Conservation (phyloP, 1,284 basidiomycete species). For the Puccinia triticina region DNA sequence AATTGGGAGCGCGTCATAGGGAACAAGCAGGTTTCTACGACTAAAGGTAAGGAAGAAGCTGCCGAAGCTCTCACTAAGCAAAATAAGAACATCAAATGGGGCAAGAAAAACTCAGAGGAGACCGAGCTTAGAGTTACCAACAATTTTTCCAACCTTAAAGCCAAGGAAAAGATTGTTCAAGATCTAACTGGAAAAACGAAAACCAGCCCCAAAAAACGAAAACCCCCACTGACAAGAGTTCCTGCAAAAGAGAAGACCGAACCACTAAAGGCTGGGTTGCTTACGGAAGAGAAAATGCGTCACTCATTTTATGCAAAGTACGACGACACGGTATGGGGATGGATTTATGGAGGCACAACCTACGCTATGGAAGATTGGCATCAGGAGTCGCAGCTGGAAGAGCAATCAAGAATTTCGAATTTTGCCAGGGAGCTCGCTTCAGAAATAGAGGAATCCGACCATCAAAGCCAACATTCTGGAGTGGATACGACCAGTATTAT, state of each 20-base stretch:
- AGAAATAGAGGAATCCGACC: not conserved
- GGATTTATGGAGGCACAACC: not conserved
- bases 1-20: not conserved
- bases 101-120: not conserved
- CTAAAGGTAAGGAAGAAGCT: not conserved
- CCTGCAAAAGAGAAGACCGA: not conserved
- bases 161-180: not conserved
- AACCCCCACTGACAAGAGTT: not conserved
- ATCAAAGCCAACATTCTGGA: not conserved
- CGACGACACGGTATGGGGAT: not conserved
- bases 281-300: not conserved
- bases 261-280: not conserved
- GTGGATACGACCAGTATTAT: not conserved
- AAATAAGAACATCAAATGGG: not conserved
- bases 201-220: not conserved
- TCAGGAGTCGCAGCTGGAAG: not conserved
- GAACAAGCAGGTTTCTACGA: not conserved
- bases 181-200: not conserved
- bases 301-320: not conserved
- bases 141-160: not conserved
- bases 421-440: not conserved
- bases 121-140: not conserved
- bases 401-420: not conserved
- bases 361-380: not conserved
- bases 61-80: no score